These are phyloP conservation scores for Ganoderma resinaceum DNA, from an alignment of 1,284 basidiomycete genomes.

Conservation along the genomic window DNA sequence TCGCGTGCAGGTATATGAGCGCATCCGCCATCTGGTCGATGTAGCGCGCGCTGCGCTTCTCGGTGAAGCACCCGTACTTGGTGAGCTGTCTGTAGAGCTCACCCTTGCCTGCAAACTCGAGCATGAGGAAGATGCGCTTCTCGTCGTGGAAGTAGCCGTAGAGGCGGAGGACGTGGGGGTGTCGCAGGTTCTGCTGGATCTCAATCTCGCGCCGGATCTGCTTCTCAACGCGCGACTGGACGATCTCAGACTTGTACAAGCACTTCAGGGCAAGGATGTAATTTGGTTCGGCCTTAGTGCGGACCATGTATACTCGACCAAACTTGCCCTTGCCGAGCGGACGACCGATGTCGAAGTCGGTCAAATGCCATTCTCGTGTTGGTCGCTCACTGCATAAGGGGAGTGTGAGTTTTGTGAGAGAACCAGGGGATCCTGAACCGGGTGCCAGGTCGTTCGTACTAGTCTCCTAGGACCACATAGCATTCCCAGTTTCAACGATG, in stretches of 20 bases:
- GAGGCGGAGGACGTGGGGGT: slow-evolving; percentile 93
- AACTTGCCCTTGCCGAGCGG: slow-evolving; percentile 99
- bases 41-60: slow-evolving; percentile 88
- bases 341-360: slow-evolving; percentile 93
- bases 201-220: slow-evolving; percentile 98
- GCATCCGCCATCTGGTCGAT: slow-evolving; percentile 99
- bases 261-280: slow-evolving; percentile 99
- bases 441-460: neutral
- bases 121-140: slow-evolving; percentile 97
- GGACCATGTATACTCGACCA: slow-evolving; percentile 98
- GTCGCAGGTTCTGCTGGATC: slow-evolving; percentile 97
- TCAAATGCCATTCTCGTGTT: slow-evolving; percentile 85
- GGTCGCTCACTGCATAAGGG: slow-evolving; percentile 57
- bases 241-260: slow-evolving; percentile 96
- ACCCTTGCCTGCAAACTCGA: slow-evolving; percentile 95
- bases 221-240: slow-evolving; percentile 88
- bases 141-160: slow-evolving; percentile 99
- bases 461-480: neutral
- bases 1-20: slow-evolving; percentile 89
- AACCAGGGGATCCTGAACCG: neutral
- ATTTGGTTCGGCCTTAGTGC: slow-evolving; percentile 86
- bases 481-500: neutral
- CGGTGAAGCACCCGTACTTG: slow-evolving; percentile 87
- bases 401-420: neutral
- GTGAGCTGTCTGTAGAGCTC: slow-evolving; percentile 96